Conservation (phyloP, 176 grass and related monocot species). For the Chloris gayana region DNA sequence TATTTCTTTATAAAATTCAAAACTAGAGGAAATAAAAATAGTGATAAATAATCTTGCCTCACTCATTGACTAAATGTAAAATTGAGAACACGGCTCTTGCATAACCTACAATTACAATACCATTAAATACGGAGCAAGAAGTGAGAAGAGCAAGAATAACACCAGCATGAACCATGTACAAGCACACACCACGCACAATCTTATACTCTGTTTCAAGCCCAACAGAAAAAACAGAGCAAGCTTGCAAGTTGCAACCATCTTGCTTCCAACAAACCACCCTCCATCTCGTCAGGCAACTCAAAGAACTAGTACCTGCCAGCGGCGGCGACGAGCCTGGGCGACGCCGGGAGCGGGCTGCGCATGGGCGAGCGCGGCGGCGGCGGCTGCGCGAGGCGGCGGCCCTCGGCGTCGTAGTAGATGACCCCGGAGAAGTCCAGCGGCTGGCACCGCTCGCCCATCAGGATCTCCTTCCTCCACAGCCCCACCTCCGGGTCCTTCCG, state of each 20-base stretch:
- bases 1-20: no score
- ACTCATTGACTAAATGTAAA: not conserved
- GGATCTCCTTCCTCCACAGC: slow-evolving; percentile 72
- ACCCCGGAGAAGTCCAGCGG: slow-evolving; percentile 83
- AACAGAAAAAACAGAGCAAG: slow-evolving; percentile 31
- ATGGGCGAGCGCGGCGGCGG: slow-evolving; percentile 71
- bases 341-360: slow-evolving; percentile 59
- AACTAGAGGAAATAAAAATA: not conserved
- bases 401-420: slow-evolving; percentile 87
- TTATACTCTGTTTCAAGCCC: not conserved
- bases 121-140: not conserved
- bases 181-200: not conserved
- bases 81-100: not conserved
- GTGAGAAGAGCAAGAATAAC: not conserved
- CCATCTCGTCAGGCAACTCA: not conserved
- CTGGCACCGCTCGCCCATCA: slow-evolving; percentile 83
- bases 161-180: slow-evolving; percentile 26
- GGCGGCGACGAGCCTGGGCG: slow-evolving; percentile 23
- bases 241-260: not conserved
- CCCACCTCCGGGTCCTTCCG: slow-evolving; percentile 33
- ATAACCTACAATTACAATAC: slow-evolving; percentile 36
- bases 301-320: slow-evolving; percentile 4
- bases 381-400: slow-evolving; percentile 51
- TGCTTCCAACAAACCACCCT: not conserved
- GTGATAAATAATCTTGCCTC: not conserved